Conservation (phyloP, 371 early-diverging fungal species). For the Chytridiales sp. region DNA sequence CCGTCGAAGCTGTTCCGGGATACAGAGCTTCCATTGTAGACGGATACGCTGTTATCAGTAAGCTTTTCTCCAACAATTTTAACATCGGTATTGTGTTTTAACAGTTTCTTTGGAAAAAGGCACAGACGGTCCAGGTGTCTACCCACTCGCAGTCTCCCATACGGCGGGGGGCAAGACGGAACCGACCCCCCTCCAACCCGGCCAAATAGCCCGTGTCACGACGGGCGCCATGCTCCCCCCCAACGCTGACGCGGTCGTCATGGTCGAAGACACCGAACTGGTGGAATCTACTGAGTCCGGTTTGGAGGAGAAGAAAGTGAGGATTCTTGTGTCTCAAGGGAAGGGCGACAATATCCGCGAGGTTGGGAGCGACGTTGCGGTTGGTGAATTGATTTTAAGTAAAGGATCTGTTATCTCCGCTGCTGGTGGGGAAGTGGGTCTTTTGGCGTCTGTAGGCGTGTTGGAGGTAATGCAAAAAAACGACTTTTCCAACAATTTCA, state of each 20-base stretch:
- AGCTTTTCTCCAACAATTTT: constrained; percentile 3
- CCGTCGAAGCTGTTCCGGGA: constrained; percentile 77
- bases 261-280: constrained; percentile 87
- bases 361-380: constrained; percentile 70
- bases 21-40: constrained; percentile 88
- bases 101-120: constrained; percentile 40
- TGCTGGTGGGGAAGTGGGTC: constrained; percentile 79
- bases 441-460: constrained; percentile 76
- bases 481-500: background rate
- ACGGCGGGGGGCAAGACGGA: constrained; percentile 51
- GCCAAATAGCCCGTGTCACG: constrained; percentile 73
- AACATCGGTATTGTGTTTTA: background rate
- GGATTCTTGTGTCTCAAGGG: constrained; percentile 45
- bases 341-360: constrained; percentile 74
- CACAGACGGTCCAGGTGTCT: constrained; percentile 77
- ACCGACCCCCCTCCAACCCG: constrained; percentile 42
- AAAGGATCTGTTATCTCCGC: constrained; percentile 62
- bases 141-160: constrained; percentile 62
- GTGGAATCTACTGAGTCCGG: constrained; percentile 56
- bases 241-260: constrained; percentile 84
- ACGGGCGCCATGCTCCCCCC: constrained; percentile 86
- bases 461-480: constrained; percentile 38
- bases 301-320: constrained; percentile 62
- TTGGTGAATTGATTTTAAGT: constrained; percentile 57
- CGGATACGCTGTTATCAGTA: constrained; percentile 88